A percentile compares a stretch with the other conserved stretches of the same genome.
Evolutionary conservation across 139 green algal genomes (phyloP).

Genomic region (Mesotaenium endlicherianum): DNA sequence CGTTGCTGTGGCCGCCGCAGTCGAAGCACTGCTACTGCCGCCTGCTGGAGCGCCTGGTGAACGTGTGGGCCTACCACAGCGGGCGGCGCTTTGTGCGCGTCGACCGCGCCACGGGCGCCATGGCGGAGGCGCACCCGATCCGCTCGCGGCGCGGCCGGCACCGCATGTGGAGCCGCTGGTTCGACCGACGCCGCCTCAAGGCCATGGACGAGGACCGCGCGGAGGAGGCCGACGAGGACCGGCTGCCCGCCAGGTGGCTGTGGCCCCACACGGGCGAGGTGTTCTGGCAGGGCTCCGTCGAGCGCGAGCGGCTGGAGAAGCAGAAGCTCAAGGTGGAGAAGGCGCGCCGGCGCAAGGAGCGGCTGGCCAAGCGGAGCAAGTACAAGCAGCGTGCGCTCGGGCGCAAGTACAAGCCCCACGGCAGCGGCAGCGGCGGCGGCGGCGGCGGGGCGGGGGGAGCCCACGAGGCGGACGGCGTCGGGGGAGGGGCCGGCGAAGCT

Average conservation of each 20-base stretch:
- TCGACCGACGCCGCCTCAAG: slow-evolving; percentile 16
- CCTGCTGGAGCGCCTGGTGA: slow-evolving; percentile 37
- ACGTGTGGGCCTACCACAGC: slow-evolving; percentile 50
- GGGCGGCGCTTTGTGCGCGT: slow-evolving; percentile 20
- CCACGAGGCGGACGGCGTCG: too few relatives aligned
- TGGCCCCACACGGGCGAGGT: slow-evolving; percentile 34
- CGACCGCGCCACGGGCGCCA: slow-evolving; percentile 6
- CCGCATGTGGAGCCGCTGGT: slow-evolving; percentile 19
- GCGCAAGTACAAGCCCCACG: too few relatives aligned
- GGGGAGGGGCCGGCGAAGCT: too few relatives aligned
- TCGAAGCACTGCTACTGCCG: slow-evolving; percentile 42
- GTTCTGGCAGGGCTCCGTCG: too few relatives aligned
- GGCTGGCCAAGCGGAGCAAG: too few relatives aligned
- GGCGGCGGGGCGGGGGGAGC: too few relatives aligned
- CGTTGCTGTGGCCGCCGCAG: slow-evolving; percentile 6
- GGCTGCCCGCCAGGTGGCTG: neutral
- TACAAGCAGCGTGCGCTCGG: too few relatives aligned
- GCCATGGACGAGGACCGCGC: slow-evolving; percentile 31
- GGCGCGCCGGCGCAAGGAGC: too few relatives aligned
- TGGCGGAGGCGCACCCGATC: slow-evolving; percentile 30
- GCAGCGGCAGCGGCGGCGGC: too few relatives aligned
- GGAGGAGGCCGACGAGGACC: neutral
- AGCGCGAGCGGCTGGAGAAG: too few relatives aligned
- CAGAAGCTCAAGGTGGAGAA: too few relatives aligned
- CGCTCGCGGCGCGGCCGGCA: neutral